Base-by-base conservation (phyloP, 257 asterid genomes). In the Plectranthus barbatus region DNA sequence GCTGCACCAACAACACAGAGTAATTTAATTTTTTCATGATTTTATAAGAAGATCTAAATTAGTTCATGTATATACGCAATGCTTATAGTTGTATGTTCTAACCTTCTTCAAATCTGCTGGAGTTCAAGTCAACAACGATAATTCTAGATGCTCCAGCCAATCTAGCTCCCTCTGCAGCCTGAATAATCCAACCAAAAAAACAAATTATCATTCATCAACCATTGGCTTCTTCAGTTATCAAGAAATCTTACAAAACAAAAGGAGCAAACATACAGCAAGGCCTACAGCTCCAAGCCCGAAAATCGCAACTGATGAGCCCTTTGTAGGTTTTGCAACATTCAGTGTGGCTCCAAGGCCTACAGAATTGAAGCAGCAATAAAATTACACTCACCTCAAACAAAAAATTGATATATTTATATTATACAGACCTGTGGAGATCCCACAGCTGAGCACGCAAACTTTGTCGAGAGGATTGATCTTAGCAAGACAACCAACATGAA, bases 131-230 rank as follows among this genome's bases (percentile, higher is more conserved):
- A 39, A 84, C 67, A 17, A 93, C 95, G 15, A 87, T 82, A 1
- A 87, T 72, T 73, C 95, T 77, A 29, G 93, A 80, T 54, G 93
- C 88, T 9, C 88, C 93, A 7, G 90, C 83, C 19, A 87, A 64
- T 57, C 90, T 72, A 0, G 93, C 86, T 41, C 95, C 85, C 74
- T 87, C 90, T 20, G 95, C 90, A 56, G 95, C 95, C 93, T 84
- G 67, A 36, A 56, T 47, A 55, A 9, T 1, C 5, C 31, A 34
- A 56, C 36, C 10, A 12, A 34, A 18, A 40, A 17, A 2, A 1
- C 1, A n/a, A n/a, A n/a, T n/a, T n/a, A 36, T 36, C 41, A 36
- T 0, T 36, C 41, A 9, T 2, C 24, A 55, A 31, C 4, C 2
- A 31, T 12, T 31, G 14, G 7, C 8, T 7, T 36, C 13, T 36